Conservation (phyloP, 805 yeast species). For the Hanseniaspora mollemarum region DNA sequence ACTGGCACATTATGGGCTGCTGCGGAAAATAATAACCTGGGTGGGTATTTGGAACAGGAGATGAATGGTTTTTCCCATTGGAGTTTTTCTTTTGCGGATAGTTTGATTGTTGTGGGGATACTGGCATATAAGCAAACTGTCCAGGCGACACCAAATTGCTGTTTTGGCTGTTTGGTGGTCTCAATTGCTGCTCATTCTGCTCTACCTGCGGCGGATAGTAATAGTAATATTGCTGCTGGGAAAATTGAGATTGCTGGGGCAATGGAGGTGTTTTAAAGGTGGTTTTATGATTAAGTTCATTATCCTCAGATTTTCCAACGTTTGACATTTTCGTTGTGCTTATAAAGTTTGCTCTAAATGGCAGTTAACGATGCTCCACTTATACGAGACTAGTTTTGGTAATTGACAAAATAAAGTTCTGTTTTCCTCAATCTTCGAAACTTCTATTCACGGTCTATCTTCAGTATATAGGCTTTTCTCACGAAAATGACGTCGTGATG, state of each 20-base stretch:
- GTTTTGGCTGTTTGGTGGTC: not conserved
- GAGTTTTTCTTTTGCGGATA: not conserved
- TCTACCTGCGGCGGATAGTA: not conserved
- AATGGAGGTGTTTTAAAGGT: slow-evolving; percentile 8
- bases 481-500: no score
- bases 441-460: no score
- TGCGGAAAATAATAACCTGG: not conserved
- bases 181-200: not conserved
- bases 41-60: not conserved
- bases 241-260: slow-evolving; percentile 1
- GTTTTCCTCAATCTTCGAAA: no score
- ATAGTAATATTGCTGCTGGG: not conserved
- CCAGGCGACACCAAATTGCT: slow-evolving; percentile 6
- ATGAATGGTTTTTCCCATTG: not conserved
- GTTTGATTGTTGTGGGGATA: not conserved
- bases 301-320: no score
- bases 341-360: no score
- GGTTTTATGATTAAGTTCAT: not conserved
- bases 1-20: not conserved
- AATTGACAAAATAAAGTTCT: no score
- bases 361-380: no score
- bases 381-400: no score
- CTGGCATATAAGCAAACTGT: not conserved
- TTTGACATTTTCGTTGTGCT: no score
- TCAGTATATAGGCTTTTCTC: no score